Evolutionary conservation across 768 basidiomycete species (phyloP).

Genomic region (Pluteus cervinus): DNA sequence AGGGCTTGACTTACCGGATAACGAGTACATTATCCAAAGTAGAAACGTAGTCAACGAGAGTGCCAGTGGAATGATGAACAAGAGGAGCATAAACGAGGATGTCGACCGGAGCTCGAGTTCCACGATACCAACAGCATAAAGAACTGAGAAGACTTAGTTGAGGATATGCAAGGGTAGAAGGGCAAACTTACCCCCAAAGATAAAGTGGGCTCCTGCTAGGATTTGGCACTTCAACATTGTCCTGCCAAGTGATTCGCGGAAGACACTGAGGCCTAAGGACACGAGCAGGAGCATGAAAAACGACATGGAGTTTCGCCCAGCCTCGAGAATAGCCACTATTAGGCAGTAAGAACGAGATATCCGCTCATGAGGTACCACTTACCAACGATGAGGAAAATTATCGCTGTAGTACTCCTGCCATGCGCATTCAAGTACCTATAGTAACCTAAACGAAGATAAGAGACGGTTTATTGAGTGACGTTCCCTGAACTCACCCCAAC

Average conservation of each 20-base stretch:
- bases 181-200: slow-evolving; percentile 80
- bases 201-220: slow-evolving; percentile 79
- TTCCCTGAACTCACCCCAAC: slow-evolving; percentile 56
- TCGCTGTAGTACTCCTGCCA: slow-evolving; percentile 65
- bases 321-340: slow-evolving; percentile 88
- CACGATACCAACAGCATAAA: slow-evolving; percentile 94
- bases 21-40: slow-evolving; percentile 89
- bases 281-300: slow-evolving; percentile 95
- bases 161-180: slow-evolving; percentile 3
- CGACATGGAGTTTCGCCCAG: slow-evolving; percentile 88
- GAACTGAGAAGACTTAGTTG: slow-evolving; percentile 35
- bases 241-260: slow-evolving; percentile 78
- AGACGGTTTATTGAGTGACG: background rate
- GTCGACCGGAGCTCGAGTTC: slow-evolving; percentile 89
- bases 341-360: slow-evolving; percentile 5
- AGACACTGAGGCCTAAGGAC: slow-evolving; percentile 86
- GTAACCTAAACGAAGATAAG: slow-evolving; percentile 50
- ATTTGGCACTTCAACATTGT: slow-evolving; percentile 82
- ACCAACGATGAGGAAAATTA: slow-evolving; percentile 92
- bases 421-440: slow-evolving; percentile 93
- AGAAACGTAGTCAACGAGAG: slow-evolving; percentile 95
- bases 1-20: slow-evolving; percentile 66
- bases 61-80: slow-evolving; percentile 92
- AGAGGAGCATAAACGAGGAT: slow-evolving; percentile 72
- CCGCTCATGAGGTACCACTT: slow-evolving; percentile 17